These are phyloP conservation scores for Neurospora discreta DNA, from an alignment of 495 filamentous ascomycete species.

Conservation along the genomic window DNA sequence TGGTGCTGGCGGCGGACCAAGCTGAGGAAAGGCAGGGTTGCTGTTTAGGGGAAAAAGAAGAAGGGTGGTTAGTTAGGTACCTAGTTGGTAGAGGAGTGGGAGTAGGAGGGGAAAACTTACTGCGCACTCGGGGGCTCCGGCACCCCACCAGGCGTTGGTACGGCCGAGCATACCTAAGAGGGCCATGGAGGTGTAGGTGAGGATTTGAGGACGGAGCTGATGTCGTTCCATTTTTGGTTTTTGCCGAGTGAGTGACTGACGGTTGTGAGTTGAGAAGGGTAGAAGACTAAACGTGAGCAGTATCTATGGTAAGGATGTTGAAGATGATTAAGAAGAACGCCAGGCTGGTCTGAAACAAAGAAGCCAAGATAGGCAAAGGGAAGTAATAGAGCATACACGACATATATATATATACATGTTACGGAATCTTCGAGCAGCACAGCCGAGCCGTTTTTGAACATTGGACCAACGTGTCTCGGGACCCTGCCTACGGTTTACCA, in stretches of 20 bases:
- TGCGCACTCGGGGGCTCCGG: conserved; percentile 32
- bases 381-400: no score
- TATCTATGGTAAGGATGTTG: background rate
- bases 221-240: background rate
- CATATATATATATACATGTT: background rate
- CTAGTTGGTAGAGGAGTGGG: no score
- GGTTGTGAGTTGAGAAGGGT: background rate
- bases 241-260: background rate
- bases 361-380: no score
- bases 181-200: conserved; percentile 7
- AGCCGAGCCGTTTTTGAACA: background rate
- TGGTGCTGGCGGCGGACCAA: conserved; percentile 19
- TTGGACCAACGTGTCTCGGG: background rate
- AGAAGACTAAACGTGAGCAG: background rate
- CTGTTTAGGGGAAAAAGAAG: conserved; percentile 8
- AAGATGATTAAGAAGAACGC: background rate
- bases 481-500: background rate
- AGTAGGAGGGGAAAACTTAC: conserved; percentile 10
- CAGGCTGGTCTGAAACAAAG: background rate
- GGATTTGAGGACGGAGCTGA: background rate
- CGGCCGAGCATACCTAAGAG: conserved; percentile 7
- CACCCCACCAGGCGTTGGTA: conserved; percentile 24
- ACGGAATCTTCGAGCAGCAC: background rate
- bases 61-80: no score
- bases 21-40: conserved; percentile 33